Evolutionary conservation across 106 monocot genomes (phyloP), one percentile per base, ranked within the genome.

Genomic region (Dioscorea zingiberensis): DNA sequence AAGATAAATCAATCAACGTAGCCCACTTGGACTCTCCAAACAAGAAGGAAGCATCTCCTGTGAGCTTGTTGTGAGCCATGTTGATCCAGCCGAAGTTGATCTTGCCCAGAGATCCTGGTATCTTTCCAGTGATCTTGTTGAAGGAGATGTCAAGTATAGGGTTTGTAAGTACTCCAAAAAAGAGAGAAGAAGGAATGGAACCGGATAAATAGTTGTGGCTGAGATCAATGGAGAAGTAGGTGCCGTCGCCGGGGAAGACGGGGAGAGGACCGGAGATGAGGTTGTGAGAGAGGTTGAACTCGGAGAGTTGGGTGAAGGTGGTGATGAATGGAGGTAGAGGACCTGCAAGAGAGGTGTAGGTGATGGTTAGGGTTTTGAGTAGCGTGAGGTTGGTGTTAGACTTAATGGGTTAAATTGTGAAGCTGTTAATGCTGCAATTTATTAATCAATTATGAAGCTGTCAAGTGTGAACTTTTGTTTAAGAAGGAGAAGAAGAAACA

Each of bases 1-100:
- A 54, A 28, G 76, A 76, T 63, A 80, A 25, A 59, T 74, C 70
- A 17, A 70, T 54, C 48, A 21, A 10, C 10, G 12, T 44, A 1
- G 17, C 16, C 28, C 21, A 24, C 27, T 74, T 74, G 16, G 14
- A 21, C 19, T 29, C 55, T 10, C 71, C 76, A 23, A 81, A 81
- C 24, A 81, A 54, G 25, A 72, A 48, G 3, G 76, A 72, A 1
- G 71, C 71, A 46, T 81, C 76, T 14, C 81, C 81, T 7, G 62
- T 61, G 47, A 81, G 61, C 18, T 48, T 44, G 66, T 81, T 81
- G 25, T 62, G 23, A 23, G 81, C 76, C 55, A 81, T n/a, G 71
- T 81, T 71, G 7, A 71, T 14, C 2, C 25, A 10, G n/a, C 4
- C 3, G 26, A 64, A 67, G 30, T 29, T 27, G 19, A 65, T 30